Conservation (phyloP, 1,284 basidiomycete species). For the Puccinia horiana region DNA sequence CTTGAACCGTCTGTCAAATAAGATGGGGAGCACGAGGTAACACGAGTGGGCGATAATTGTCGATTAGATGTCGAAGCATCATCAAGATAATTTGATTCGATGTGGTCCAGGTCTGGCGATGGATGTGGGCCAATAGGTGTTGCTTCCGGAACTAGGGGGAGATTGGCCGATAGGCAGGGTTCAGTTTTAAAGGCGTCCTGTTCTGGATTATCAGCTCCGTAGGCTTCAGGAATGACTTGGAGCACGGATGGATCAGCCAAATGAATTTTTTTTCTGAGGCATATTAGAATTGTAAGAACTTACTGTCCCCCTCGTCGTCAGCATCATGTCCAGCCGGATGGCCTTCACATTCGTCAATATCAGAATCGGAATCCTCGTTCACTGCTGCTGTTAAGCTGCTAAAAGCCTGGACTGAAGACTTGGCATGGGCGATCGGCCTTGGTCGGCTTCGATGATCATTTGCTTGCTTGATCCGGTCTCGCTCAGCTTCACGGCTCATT, state of each 20-base stretch:
- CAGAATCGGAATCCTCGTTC: slow-evolving; percentile 70
- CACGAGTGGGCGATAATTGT: slow-evolving; percentile 28
- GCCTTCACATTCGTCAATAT: slow-evolving; percentile 50
- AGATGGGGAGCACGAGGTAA: slow-evolving; percentile 33
- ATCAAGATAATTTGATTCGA: slow-evolving; percentile 23
- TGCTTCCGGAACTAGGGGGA: slow-evolving; percentile 14
- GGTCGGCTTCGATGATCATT: slow-evolving; percentile 73
- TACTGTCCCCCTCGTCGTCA: slow-evolving; percentile 49
- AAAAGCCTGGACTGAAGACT: slow-evolving; percentile 85
- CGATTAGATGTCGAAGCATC: slow-evolving; percentile 50
- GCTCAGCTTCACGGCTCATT: slow-evolving; percentile 63
- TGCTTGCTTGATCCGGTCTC: slow-evolving; percentile 62
- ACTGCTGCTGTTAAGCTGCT: slow-evolving; percentile 90
- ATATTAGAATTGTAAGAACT: neutral
- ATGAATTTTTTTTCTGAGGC: neutral
- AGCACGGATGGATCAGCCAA: neutral
- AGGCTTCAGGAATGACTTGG: slow-evolving; percentile 45
- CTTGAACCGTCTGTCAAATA: slow-evolving; percentile 33
- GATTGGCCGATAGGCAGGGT: slow-evolving; percentile 6
- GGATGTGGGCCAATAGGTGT: slow-evolving; percentile 13
- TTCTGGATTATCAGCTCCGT: slow-evolving; percentile 31
- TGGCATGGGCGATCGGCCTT: slow-evolving; percentile 86
- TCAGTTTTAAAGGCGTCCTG: slow-evolving; percentile 1
- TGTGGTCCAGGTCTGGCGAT: slow-evolving; percentile 38
- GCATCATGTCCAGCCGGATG: slow-evolving; percentile 50